Conservation (phyloP, 1,139 yeast species). For the Geotrichum europaeum region DNA sequence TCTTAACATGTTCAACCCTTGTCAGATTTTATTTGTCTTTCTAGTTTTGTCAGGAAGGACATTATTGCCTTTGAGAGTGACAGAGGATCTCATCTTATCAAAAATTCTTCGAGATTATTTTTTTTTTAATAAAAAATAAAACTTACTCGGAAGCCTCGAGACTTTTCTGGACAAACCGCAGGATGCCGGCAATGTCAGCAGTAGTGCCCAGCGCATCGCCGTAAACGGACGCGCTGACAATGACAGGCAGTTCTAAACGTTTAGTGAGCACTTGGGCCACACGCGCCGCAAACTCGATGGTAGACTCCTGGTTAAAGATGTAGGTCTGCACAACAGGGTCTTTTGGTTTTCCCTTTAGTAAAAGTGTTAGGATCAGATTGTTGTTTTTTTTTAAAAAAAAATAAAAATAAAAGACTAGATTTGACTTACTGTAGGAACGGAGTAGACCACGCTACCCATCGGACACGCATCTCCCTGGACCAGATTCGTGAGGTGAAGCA, state of each 20-base stretch:
- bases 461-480: neutral
- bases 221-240: conserved; percentile 14
- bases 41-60: neutral
- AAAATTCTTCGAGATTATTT: neutral
- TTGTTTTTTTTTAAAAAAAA: neutral
- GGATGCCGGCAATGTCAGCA: conserved; percentile 2
- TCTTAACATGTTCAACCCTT: neutral
- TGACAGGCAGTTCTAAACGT: conserved; percentile 5
- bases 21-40: neutral
- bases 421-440: conserved; percentile 14
- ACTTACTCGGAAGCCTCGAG: neutral
- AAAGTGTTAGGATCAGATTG: neutral
- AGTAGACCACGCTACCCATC: conserved; percentile 14
- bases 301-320: conserved; percentile 10
- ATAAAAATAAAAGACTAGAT: neutral
- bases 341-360: conserved; percentile 1
- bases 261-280: conserved; percentile 9
- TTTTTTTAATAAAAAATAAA: neutral
- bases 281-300: conserved; percentile 14
- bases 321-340: conserved; percentile 11
- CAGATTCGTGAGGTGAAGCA: conserved; percentile 6
- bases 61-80: too few relatives aligned
- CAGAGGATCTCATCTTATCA: too few relatives aligned
- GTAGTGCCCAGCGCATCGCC: conserved; percentile 5
- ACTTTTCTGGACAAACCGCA: conserved; percentile 10